Evolutionary conservation across 2,329 filamentous ascomycete species (phyloP).

Genomic region (Chaetomiaceae sp.): DNA sequence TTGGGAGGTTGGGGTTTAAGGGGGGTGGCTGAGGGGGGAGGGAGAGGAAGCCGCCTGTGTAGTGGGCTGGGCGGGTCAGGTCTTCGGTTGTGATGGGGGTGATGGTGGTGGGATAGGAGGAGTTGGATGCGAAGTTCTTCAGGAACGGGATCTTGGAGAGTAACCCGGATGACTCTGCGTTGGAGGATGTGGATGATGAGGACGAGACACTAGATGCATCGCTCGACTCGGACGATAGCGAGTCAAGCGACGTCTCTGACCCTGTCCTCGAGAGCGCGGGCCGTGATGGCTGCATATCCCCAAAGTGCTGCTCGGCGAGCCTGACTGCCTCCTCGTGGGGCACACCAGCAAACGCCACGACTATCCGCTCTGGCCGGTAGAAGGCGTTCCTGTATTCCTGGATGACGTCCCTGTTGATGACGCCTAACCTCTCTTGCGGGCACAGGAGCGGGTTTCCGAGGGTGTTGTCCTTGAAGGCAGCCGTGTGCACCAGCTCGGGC

Average conservation of each 20-base stretch:
- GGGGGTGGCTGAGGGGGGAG: slow-evolving; percentile 77
- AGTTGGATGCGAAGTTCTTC: slow-evolving; percentile 71
- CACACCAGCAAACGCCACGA: slow-evolving; percentile 92
- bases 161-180: slow-evolving; percentile 55
- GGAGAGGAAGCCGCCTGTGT: slow-evolving; percentile 90
- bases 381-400: slow-evolving; percentile 76
- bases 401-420: slow-evolving; percentile 71
- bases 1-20: slow-evolving; percentile 69
- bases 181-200: slow-evolving; percentile 28
- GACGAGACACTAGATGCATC: slow-evolving; percentile 33
- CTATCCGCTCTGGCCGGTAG: slow-evolving; percentile 84
- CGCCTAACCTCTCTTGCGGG: slow-evolving; percentile 72
- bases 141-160: slow-evolving; percentile 76
- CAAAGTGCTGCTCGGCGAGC: slow-evolving; percentile 81
- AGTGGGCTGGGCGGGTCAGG: slow-evolving; percentile 65
- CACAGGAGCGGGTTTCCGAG: slow-evolving; percentile 90
- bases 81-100: slow-evolving; percentile 47
- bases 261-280: slow-evolving; percentile 50
- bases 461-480: slow-evolving; percentile 93
- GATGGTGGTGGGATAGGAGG: slow-evolving; percentile 52
- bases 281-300: slow-evolving; percentile 68
- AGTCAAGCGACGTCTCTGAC: slow-evolving; percentile 53
- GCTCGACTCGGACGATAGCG: slow-evolving; percentile 33
- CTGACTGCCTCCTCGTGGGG: slow-evolving; percentile 74
- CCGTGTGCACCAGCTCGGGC: slow-evolving; percentile 91